These are phyloP conservation scores for Pseudofabraea citricarpa DNA, from an alignment of 2,329 filamentous ascomycete genomes.

Conservation along the genomic window DNA sequence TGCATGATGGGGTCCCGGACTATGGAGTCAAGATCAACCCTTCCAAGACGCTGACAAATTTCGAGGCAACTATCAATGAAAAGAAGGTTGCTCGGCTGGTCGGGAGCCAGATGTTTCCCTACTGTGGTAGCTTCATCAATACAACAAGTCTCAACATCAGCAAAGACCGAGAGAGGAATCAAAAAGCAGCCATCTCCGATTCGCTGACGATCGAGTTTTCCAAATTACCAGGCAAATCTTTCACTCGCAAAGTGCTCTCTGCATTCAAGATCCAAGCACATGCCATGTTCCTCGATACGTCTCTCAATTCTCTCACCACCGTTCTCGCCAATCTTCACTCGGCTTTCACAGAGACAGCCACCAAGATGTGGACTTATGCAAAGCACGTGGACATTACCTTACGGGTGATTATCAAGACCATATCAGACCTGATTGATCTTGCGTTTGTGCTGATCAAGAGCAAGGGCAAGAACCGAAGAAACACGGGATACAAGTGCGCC, in stretches of 20 bases:
- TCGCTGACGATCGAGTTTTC: conserved; percentile 75
- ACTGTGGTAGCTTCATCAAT: conserved; percentile 79
- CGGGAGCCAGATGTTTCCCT: conserved; percentile 61
- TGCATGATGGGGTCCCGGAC: conserved; percentile 72
- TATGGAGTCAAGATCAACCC: conserved; percentile 78
- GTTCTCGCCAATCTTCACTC: conserved; percentile 71
- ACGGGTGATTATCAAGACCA: conserved; percentile 29
- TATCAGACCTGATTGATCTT: conserved; percentile 15
- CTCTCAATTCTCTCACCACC: conserved; percentile 65
- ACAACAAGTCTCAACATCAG: conserved; percentile 68
- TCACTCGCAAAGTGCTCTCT: conserved; percentile 73
- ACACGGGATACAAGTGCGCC: conserved; percentile 15
- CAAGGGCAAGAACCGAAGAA: conserved; percentile 16
- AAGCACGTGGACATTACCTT: conserved; percentile 51
- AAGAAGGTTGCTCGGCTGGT: conserved; percentile 45
- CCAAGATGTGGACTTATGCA: conserved; percentile 64
- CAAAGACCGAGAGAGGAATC: conserved; percentile 53
- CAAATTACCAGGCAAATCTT: conserved; percentile 68
- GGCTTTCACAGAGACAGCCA: conserved; percentile 73
- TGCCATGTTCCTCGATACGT: conserved; percentile 75
- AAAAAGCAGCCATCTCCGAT: conserved; percentile 51
- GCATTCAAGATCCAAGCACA: conserved; percentile 83
- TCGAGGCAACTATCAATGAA: conserved; percentile 57
- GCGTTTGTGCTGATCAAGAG: conserved; percentile 23
- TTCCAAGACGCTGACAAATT: conserved; percentile 81